Evolutionary conservation across 768 basidiomycete species (phyloP), one percentile per base, ranked within the genome.

Genomic region (Leccinum boreale): DNA sequence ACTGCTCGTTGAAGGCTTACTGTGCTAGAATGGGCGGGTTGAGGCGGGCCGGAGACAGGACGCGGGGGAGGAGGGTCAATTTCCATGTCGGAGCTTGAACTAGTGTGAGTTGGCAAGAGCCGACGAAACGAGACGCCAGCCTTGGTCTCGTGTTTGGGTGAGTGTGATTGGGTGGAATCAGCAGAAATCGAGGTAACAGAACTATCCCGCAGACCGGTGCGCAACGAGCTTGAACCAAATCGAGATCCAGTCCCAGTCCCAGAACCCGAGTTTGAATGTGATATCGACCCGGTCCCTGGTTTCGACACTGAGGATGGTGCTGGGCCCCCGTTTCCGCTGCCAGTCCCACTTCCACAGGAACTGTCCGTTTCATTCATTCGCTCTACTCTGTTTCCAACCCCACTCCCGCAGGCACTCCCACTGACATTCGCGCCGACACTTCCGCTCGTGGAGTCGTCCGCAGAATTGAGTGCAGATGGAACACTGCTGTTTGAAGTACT

Each of bases 171-270:
- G 5, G 53, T 59, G 29, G 72, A 67, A 26, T 52, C 52, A 42
- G 53, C 56, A 39, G 70, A 72, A 47, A 70, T 36, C 44, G 71
- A 72, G 17, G 71, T 72, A n/a, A 55, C 70, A 6, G 72, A 72
- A 21, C 70, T 68, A 17, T 69, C 71, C 50, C 54, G 58, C 48
- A 72, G 48, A 58, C 64, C 62, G 55, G 53, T 36, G 23, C 48
- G 65, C 53, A 72, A 50, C 47, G 65, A 55, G 48, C 65, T 62
- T 52, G 64, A 63, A 52, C 67, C 60, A 47, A 72, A 61, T 14
- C 52, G 60, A 46, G 72, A 72, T 14, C 65, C 58, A 6, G 61
- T 61, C 8, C 63, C 62, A 29, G 69, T 66, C 12, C 65, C 65
- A 12, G 66, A 63, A 35, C 58, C 61, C 11, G 68, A 71, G 33